Base-by-base conservation (phyloP, 2,329 filamentous ascomycete genomes). In the Colletotrichum lentis region DNA sequence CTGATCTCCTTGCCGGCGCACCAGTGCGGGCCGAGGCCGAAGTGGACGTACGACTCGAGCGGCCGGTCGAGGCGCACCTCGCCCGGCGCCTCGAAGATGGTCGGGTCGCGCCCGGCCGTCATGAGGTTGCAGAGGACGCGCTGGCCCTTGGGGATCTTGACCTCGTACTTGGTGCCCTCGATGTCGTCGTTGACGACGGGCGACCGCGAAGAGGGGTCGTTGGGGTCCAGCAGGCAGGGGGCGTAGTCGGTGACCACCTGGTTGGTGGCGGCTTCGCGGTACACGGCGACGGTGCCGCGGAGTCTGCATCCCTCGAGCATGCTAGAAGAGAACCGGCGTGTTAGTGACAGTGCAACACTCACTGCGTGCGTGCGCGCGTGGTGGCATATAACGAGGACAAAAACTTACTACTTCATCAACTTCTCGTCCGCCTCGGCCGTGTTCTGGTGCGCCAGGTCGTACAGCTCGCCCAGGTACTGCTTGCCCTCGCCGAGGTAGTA, bases 401-500 rank as follows among this genome's bases (percentile, higher is more conserved):
- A n/a, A 24, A 63, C 76, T 74, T 71, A 78, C 77, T 78, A 78
- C 39, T 73, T 75, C 70, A 74, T 70, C 62, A 77, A 57, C 43
- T 50, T 79, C 31, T 87, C 80, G 69, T 88, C 85, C 0, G 86
- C 82, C 69, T 85, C 83, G 6, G 78, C 71, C 3, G 81, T 84
- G 64, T 85, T 76, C 53, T 81, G 73, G 55, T 82, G 80, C 41
- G 87, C 82, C 7, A 88, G 79, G 16, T 79, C 78, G 70, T 85
- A 81, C 70, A 90, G 83, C 59, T 84, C 82, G 0, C 83, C 77
- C 1, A 88, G 77, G 70, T 88, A 79, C 41, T 78, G 64, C 70
- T 79, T 77, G 72, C 84, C 82, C 67, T 84, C 77, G 84, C 76
- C 80, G 11, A 89, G 80, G 73, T 88, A 90, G 76, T 84, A 89